phyloP scores from a whole-genome alignment of 208 protist genomes.

The Trypanosoma mega region DNA sequence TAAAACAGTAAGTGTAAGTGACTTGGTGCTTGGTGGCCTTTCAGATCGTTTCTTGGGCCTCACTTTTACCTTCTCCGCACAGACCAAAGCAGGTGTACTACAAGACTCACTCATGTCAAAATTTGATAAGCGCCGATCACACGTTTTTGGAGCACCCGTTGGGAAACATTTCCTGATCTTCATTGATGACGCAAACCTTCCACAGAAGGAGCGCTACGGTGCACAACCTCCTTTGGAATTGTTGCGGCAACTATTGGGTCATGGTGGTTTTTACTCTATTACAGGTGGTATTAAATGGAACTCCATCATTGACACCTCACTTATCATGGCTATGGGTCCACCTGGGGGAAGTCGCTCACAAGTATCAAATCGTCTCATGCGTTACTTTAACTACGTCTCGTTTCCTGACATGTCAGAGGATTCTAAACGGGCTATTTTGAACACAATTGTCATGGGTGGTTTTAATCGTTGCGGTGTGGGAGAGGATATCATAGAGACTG shows the following conservation, averaged over 20 bases:
- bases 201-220: slow-evolving; percentile 91
- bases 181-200: slow-evolving; percentile 93
- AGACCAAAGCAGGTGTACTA: slow-evolving; percentile 88
- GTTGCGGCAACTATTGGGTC: slow-evolving; percentile 89
- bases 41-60: slow-evolving; percentile 77
- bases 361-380: slow-evolving; percentile 96
- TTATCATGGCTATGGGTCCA: slow-evolving; percentile 97
- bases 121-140: slow-evolving; percentile 92
- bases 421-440: slow-evolving; percentile 94
- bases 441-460: slow-evolving; percentile 91
- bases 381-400: slow-evolving; percentile 97
- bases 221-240: slow-evolving; percentile 94
- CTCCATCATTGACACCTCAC: slow-evolving; percentile 92
- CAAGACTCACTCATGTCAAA: slow-evolving; percentile 93
- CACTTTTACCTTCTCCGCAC: slow-evolving; percentile 92
- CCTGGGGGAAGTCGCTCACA: slow-evolving; percentile 94
- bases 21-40: slow-evolving; percentile 82
- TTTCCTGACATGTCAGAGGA: slow-evolving; percentile 95
- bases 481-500: slow-evolving; percentile 55
- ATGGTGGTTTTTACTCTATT: slow-evolving; percentile 91
- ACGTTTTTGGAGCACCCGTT: slow-evolving; percentile 84
- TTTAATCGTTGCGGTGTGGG: slow-evolving; percentile 70
- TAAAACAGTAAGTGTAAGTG: slow-evolving; percentile 90
- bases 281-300: slow-evolving; percentile 84
- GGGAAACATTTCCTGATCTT: slow-evolving; percentile 93